These are phyloP conservation scores for Diplodia scrobiculata DNA, from an alignment of 2,329 filamentous ascomycete species.

Conservation along the genomic window DNA sequence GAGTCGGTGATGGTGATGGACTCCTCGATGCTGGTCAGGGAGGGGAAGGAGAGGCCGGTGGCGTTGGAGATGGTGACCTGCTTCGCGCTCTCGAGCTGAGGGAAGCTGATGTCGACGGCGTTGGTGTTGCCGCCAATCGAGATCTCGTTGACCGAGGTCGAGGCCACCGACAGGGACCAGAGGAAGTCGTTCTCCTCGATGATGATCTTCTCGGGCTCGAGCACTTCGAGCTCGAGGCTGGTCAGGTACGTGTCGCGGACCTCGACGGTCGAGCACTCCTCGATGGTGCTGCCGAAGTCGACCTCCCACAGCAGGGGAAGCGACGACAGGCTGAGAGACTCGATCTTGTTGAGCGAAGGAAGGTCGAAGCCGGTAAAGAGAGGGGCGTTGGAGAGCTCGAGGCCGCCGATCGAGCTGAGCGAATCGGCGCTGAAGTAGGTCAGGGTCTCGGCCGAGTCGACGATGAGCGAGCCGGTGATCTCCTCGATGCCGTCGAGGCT, in stretches of 20 bases:
- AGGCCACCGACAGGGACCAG: conserved; percentile 13
- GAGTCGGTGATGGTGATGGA: conserved; percentile 17
- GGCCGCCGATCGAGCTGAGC: conserved; percentile 10
- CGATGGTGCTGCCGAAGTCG: conserved; percentile 16
- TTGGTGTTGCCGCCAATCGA: conserved; percentile 13
- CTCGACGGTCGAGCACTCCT: conserved; percentile 12
- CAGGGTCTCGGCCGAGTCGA: conserved; percentile 16
- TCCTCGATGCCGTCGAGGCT: conserved; percentile 19
- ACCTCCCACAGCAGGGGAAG: conserved; percentile 25
- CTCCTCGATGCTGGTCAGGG: conserved; percentile 18
- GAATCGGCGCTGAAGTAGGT: conserved; percentile 20
- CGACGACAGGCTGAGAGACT: conserved; percentile 18
- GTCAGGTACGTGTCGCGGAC: conserved; percentile 21
- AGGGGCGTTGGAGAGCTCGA: conserved; percentile 4
- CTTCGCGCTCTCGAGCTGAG: conserved; percentile 10
- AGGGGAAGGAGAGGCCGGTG: conserved; percentile 12
- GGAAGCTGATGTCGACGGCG: conserved; percentile 23
- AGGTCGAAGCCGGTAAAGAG: conserved; percentile 14
- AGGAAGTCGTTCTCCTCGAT: conserved; percentile 25
- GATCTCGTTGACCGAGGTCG: conserved; percentile 17
- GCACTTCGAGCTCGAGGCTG: conserved; percentile 13
- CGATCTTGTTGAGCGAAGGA: conserved; percentile 14
- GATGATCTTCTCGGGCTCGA: conserved; percentile 14
- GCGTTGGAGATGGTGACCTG: conserved; percentile 20
- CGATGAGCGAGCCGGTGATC: conserved; percentile 20